These are phyloP conservation scores for Asparagopsis taxiformis DNA, from an alignment of 31 red algal species.

Conservation along the genomic window DNA sequence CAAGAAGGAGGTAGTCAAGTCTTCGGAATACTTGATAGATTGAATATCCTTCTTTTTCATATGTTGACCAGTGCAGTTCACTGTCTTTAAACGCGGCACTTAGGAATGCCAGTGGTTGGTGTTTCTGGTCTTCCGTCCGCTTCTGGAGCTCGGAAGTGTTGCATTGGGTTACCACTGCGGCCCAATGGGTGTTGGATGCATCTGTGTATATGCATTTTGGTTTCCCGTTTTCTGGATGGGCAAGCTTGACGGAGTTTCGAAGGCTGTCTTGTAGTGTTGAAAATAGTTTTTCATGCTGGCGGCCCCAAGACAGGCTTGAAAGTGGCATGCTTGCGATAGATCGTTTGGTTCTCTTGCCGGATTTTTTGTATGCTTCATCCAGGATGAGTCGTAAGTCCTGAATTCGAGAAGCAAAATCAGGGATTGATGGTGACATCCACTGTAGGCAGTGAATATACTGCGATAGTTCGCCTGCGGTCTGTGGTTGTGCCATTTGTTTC, in stretches of 20 bases:
- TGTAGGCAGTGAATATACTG: constrained; percentile 13
- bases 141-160: not conserved
- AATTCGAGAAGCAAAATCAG: not conserved
- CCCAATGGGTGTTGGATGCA: not conserved
- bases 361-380: not conserved
- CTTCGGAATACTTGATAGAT: not conserved
- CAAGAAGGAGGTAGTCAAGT: not conserved
- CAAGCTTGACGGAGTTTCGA: not conserved
- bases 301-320: not conserved
- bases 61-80: not conserved
- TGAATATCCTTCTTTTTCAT: not conserved
- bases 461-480: constrained; percentile 4
- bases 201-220: not conserved
- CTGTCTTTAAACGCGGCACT: not conserved
- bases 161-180: not conserved
- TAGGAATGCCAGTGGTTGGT: not conserved
- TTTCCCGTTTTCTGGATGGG: not conserved
- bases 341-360: not conserved
- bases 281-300: not conserved
- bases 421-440: constrained; percentile 6
- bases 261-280: not conserved
- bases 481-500: not conserved
- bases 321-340: not conserved
- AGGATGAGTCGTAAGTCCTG: not conserved
- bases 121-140: not conserved